Evolutionary conservation across 108 stramenopile species (phyloP).

Genomic region (Fragilaria crotonensis): DNA sequence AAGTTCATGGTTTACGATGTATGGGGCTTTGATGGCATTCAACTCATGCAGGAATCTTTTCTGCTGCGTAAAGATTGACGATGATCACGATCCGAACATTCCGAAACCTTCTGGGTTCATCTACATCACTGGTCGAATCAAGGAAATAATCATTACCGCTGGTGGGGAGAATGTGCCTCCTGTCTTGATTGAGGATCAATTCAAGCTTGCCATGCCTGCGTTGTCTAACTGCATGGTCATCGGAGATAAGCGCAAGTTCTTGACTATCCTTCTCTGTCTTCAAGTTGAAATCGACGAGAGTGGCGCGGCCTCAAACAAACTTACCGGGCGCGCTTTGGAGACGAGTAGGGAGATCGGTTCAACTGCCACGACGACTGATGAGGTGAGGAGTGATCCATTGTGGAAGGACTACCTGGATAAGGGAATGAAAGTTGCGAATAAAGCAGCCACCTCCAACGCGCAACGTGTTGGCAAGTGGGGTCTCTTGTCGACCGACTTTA

Average conservation of each 20-base stretch:
- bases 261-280: slow-evolving; percentile 28
- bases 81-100: slow-evolving; percentile 4
- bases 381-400: too few species aligned
- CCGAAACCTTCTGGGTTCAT: slow-evolving; percentile 11
- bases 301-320: slow-evolving; percentile 11
- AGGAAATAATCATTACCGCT: slow-evolving; percentile 60
- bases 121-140: slow-evolving; percentile 33
- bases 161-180: slow-evolving; percentile 77
- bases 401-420: slow-evolving; percentile 19
- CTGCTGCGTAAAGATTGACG: slow-evolving; percentile 10
- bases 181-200: slow-evolving; percentile 57
- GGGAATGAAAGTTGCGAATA: slow-evolving; percentile 16
- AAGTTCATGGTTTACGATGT: neutral
- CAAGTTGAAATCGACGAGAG: slow-evolving; percentile 7
- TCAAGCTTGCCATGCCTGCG: slow-evolving; percentile 27
- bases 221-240: slow-evolving; percentile 46
- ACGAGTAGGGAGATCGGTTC: slow-evolving; percentile 22
- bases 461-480: slow-evolving; percentile 55
- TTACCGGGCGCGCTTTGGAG: slow-evolving; percentile 49
- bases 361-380: slow-evolving; percentile 40
- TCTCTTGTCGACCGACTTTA: slow-evolving; percentile 48
- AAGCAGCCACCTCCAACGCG: slow-evolving; percentile 51
- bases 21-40: neutral
- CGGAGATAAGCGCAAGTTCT: slow-evolving; percentile 65
- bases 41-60: neutral